phyloP scores from a whole-genome alignment of 768 basidiomycete species.

The Tricholoma flavovirens region DNA sequence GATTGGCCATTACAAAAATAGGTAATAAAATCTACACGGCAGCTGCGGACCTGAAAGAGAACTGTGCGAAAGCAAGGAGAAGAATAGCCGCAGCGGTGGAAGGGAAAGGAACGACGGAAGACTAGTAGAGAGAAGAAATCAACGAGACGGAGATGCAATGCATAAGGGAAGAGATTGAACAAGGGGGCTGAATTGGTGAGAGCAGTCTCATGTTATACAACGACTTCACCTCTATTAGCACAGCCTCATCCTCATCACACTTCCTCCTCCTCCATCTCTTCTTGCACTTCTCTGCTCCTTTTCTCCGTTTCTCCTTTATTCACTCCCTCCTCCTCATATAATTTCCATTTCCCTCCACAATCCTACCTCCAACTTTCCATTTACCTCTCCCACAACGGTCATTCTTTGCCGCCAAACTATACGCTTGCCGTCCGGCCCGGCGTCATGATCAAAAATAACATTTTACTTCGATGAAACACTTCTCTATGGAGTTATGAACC shows the following conservation, averaged over 20 bases:
- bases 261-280: not conserved
- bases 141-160: constrained; percentile 18
- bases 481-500: not conserved
- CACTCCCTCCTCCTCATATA: not conserved
- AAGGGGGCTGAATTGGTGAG: constrained; percentile 11
- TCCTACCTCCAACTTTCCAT: no score
- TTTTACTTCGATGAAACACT: not conserved
- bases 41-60: constrained; percentile 16
- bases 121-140: constrained; percentile 20
- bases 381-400: constrained; percentile 17
- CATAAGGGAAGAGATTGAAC: constrained; percentile 21
- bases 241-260: not conserved
- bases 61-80: constrained; percentile 25
- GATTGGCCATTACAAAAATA: constrained; percentile 45
- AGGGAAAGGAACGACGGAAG: constrained; percentile 18
- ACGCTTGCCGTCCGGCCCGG: constrained; percentile 7
- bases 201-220: constrained; percentile 14
- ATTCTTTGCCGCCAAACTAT: constrained; percentile 16
- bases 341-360: not conserved
- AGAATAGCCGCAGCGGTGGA: constrained; percentile 20
- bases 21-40: constrained; percentile 28
- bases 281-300: not conserved
- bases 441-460: not conserved
- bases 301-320: not conserved
- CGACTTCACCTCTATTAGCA: constrained; percentile 3